Percentiles rank a stretch among this genome's conserved stretches.
These are phyloP conservation scores for Didymella arachidicola DNA, from an alignment of 2,329 filamentous ascomycete genomes.

Conservation along the genomic window DNA sequence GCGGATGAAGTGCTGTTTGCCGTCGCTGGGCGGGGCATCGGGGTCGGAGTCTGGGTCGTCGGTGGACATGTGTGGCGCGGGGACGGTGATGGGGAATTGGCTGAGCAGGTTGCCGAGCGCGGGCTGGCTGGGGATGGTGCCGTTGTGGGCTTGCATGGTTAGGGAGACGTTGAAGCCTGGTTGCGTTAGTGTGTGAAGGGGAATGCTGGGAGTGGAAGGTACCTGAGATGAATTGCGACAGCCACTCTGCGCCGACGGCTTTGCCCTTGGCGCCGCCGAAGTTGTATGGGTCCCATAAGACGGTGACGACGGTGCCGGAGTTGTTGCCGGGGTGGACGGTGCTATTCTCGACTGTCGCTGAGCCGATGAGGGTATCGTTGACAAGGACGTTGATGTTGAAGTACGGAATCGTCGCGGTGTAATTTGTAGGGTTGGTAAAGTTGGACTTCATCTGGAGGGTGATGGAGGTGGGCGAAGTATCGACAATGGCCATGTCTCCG, in stretches of 20 bases:
- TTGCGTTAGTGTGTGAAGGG: constrained; percentile 8
- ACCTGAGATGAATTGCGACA: constrained; percentile 88
- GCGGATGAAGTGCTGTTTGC: constrained; percentile 73
- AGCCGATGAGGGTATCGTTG: constrained; percentile 77
- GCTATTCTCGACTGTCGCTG: constrained; percentile 72
- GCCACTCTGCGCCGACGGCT: constrained; percentile 71
- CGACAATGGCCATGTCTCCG: constrained; percentile 73
- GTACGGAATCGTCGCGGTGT: constrained; percentile 82
- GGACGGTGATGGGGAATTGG: constrained; percentile 72
- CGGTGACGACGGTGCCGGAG: constrained; percentile 70
- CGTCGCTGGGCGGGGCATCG: constrained; percentile 38
- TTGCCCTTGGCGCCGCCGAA: constrained; percentile 68
- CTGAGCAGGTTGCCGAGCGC: constrained; percentile 76
- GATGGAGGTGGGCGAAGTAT: constrained; percentile 75
- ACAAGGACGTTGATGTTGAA: constrained; percentile 77
- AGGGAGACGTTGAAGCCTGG: constrained; percentile 80
- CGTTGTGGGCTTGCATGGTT: constrained; percentile 73
- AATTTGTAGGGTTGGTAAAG: constrained; percentile 88
- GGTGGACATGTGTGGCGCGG: constrained; percentile 70
- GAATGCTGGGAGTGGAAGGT: not conserved
- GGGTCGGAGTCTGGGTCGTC: constrained; percentile 58
- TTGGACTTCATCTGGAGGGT: constrained; percentile 76
- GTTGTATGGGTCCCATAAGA: constrained; percentile 75
- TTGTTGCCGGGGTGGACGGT: constrained; percentile 75
- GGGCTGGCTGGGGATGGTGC: constrained; percentile 77